These are phyloP conservation scores for Lagerstroemia speciosa DNA, from an alignment of 345 rosid genomes.

Conservation along the genomic window DNA sequence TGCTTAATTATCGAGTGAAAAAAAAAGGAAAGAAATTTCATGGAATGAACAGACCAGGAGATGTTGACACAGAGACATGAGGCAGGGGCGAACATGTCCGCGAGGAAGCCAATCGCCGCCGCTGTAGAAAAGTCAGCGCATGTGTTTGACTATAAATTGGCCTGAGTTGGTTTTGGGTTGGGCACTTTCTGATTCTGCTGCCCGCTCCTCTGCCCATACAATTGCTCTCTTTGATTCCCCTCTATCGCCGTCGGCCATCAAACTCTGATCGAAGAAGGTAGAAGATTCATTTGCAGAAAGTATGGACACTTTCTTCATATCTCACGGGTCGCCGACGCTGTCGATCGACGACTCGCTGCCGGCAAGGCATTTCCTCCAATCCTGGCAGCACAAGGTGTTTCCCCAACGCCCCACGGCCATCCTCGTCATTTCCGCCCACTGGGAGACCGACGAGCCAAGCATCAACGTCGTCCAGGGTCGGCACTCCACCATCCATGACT, in stretches of 20 bases:
- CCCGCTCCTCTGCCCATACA: background rate
- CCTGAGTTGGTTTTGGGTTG: too few species aligned
- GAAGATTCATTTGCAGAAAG: too few species aligned
- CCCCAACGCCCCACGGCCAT: conserved; percentile 52
- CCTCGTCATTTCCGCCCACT: conserved; percentile 72
- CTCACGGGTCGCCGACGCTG: conserved; percentile 79
- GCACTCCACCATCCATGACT: conserved; percentile 71
- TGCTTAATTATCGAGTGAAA: too few species aligned
- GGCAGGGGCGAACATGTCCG: too few species aligned
- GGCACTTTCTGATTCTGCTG: too few species aligned
- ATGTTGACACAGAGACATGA: too few species aligned
- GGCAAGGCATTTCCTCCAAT: conserved; percentile 60
- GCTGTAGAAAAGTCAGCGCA: too few species aligned
- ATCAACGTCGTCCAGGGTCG: conserved; percentile 42
- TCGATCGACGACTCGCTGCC: conserved; percentile 57
- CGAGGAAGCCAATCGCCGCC: too few species aligned
- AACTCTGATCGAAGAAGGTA: background rate
- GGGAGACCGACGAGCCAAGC: conserved; percentile 67
- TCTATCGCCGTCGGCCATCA: background rate
- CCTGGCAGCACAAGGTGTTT: conserved; percentile 45
- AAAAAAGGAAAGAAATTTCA: too few species aligned
- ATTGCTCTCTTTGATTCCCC: background rate
- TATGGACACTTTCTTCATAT: conserved; percentile 45
- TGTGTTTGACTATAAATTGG: too few species aligned
- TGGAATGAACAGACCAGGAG: too few species aligned